phyloP scores from a whole-genome alignment of 2,329 filamentous ascomycete genomes.

The Torrubiellomyces zombiae region DNA sequence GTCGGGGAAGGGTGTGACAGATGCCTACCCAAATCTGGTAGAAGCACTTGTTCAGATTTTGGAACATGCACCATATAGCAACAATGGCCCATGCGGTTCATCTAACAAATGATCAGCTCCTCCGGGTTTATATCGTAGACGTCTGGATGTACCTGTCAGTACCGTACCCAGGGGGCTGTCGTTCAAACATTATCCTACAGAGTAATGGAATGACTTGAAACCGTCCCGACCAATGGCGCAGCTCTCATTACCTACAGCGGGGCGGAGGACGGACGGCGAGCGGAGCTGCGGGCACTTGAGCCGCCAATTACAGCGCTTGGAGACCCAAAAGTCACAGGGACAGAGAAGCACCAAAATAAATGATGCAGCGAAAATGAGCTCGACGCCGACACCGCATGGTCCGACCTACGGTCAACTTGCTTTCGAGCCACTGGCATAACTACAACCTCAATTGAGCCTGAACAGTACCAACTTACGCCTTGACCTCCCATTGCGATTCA shows the following conservation, averaged over 20 bases:
- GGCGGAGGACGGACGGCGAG: not conserved
- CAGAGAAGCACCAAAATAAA: constrained; percentile 13
- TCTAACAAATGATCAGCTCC: no score
- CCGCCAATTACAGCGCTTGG: not conserved
- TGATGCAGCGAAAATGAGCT: constrained; percentile 11
- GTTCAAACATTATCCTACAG: no score
- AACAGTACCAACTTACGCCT: not conserved
- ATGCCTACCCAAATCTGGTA: no score
- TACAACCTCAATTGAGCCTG: not conserved
- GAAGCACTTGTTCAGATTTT: no score
- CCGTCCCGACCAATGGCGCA: constrained; percentile 5
- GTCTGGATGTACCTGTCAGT: no score
- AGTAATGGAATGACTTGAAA: no score
- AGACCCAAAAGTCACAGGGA: constrained; percentile 14
- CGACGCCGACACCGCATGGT: constrained; percentile 14
- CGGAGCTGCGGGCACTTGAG: not conserved
- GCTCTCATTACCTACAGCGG: constrained; percentile 6
- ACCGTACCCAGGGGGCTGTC: no score
- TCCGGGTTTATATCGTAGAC: no score
- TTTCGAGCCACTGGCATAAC: constrained; percentile 1
- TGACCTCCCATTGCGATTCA: not conserved
- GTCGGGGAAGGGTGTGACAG: no score
- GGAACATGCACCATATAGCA: no score
- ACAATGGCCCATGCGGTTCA: no score
- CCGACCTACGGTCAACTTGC: constrained; percentile 5